These are phyloP conservation scores for Colletotrichum eleusines DNA, from an alignment of 2,329 filamentous ascomycete species.

Conservation along the genomic window DNA sequence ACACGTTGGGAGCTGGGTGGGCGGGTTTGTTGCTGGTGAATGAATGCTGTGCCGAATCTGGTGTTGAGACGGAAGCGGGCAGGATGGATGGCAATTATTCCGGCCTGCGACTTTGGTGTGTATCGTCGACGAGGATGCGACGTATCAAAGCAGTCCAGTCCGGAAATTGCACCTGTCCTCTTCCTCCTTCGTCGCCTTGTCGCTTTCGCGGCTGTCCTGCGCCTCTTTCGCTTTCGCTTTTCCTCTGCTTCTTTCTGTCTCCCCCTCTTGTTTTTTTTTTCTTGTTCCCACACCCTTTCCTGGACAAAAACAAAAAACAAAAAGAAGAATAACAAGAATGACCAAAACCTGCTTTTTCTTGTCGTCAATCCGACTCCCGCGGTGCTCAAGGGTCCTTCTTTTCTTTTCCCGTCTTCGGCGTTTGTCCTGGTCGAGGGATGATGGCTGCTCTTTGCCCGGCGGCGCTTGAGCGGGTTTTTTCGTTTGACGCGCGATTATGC, in stretches of 20 bases:
- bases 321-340: neutral
- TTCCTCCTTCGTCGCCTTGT: constrained; percentile 7
- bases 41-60: neutral
- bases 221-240: neutral
- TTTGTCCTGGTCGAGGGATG: constrained; percentile 40
- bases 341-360: neutral
- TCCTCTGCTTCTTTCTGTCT: neutral
- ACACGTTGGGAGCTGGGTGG: neutral
- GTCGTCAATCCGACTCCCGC: constrained; percentile 3
- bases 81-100: constrained; percentile 5
- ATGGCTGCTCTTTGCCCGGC: constrained; percentile 39
- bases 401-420: constrained; percentile 23
- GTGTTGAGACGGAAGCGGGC: constrained; percentile 6
- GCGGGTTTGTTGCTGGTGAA: neutral
- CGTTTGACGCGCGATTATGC: constrained; percentile 61
- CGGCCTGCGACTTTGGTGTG: constrained; percentile 2
- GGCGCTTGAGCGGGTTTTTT: constrained; percentile 52
- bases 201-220: neutral
- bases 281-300: neutral
- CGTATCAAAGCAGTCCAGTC: constrained; percentile 3
- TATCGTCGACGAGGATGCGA: constrained; percentile 9
- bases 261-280: neutral
- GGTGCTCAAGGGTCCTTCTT: constrained; percentile 6
- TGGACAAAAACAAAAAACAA: no score
- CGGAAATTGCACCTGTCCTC: constrained; percentile 6